Base-by-base conservation (phyloP, 805 yeast species). In the Metschnikowia vanudenii region DNA sequence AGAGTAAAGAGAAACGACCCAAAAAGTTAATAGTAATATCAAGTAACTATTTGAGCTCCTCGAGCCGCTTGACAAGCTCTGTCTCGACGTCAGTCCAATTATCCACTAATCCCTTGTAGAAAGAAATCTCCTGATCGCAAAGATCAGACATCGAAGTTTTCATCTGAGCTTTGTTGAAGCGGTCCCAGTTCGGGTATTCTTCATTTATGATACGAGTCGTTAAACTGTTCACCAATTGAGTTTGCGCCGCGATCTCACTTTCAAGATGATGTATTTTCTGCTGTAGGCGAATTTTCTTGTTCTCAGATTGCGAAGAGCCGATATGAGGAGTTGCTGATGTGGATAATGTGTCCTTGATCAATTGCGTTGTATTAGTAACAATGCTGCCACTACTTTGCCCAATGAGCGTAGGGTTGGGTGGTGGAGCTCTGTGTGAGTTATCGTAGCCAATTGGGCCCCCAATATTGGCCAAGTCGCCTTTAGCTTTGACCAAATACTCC, bases 81-180 rank as follows among this genome's bases (percentile, higher is more conserved):
- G 29, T 51, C 71, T 67, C 87, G 9, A 79, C 80, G 30, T 72
- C 76, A 28, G 78, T 75, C 96, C 96, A 89, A 49, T 82, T 82
- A 18, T 78, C 78, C 43, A 85, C 78, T 61, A 88, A 71, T 20
- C 77, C 78, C 49, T 78, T 75, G 65, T 85, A 92, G 59, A 87
- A 89, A 22, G 77, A 75, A 45, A 88, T 81, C 64, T 92, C 86
- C 50, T 80, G 81, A 53, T 85, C 86, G 41, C 96, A 86, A 47
- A 92, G 71, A n/a, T 78, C 76, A 8, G 80, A 70, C 67, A 92
- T 74, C 1, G 95, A 78, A 26, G 76, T 74, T 59, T 84, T 83
- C 62, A 91, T 74, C 65, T 92, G 97, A 31, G 75, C 73, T 26
- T 88, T 80, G 65, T 90, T 90, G 51, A 88, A 85, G 19, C 74